Evolutionary conservation across 345 rosid genomes (phyloP).

Genomic region (Boechera divaricarpa): DNA sequence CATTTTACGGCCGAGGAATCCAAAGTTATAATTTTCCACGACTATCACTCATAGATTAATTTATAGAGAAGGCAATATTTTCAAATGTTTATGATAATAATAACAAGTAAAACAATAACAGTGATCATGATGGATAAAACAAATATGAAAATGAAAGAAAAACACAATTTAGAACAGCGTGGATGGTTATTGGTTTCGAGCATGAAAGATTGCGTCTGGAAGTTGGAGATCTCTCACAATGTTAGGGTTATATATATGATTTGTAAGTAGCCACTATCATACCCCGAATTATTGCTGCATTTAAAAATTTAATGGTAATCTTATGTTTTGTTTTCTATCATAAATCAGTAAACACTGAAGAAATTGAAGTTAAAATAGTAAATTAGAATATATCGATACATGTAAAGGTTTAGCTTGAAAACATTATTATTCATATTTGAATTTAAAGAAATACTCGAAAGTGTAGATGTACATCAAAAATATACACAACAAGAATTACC

Average conservation of each 20-base stretch:
- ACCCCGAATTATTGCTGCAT: conserved; percentile 4
- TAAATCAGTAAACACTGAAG: neutral
- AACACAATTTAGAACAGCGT: neutral
- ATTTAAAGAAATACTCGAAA: neutral
- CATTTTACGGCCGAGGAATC: conserved; percentile 46
- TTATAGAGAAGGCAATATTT: neutral
- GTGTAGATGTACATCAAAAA: too few relatives aligned
- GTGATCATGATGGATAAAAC: neutral
- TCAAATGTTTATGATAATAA: neutral
- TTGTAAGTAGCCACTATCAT: conserved; percentile 17
- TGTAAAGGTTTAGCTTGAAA: neutral
- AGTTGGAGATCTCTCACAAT: conserved; percentile 23
- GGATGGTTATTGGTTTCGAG: conserved; percentile 2
- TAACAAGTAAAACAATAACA: neutral
- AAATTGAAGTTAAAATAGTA: neutral
- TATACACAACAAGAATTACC: too few relatives aligned
- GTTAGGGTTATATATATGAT: conserved; percentile 3
- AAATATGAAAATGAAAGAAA: conserved; percentile 10
- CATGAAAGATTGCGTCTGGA: conserved; percentile 19
- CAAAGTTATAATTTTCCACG: conserved; percentile 39
- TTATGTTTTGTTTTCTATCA: neutral
- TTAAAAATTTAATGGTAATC: neutral
- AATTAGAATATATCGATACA: neutral
- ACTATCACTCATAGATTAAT: neutral
- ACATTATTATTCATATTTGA: neutral